Evolutionary conservation across 129 eudicot genomes (phyloP), one percentile per base, ranked within the genome.

Genomic region (Oenanthe sinensis): DNA sequence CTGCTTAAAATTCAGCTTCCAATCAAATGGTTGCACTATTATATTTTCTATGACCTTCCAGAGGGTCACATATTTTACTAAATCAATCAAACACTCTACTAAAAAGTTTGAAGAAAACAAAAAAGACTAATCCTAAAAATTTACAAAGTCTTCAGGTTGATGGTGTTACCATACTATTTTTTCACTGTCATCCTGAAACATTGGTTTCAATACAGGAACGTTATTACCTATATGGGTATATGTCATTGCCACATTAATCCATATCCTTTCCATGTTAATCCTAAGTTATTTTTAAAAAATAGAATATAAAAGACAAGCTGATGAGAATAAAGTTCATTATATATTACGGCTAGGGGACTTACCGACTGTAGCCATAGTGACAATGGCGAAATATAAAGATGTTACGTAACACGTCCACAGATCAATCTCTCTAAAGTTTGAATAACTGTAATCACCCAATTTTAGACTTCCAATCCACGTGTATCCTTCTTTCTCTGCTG

Each of bases 291-390:
- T 39, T 39, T 7, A 8, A 2, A 17, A 12, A 42, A 70, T 0
- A 39, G 48, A 14, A 50, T 28, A 28, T 11, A 2, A 16, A 50
- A 47, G 12, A 28, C 45, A 48, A 28, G 49, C 14, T 33, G 26
- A 19, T 42, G 43, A 72, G 16, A 43, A 44, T 10, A 24, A 20
- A 72, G 4, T n/a, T 19, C 1, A 43, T 91, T 88, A 22, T 33
- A 12, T 24, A 4, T 55, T 40, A 24, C 6, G 37, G 44, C 5
- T 30, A 74, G 80, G 50, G 75, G 76, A 83, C 93, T 87, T 81
- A 93, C 98, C 99, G 8, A 95, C 99, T 63, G 99, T 95, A 6
- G 94, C 93, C 99, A 95, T 95, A 82, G 99, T 95, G 79, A 95
- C 93, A 54, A 95, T 89, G 65, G 99, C 95, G 79, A 95, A 95